Evolutionary conservation across 2,329 filamentous ascomycete genomes (phyloP), one percentile per base, ranked within the genome.

Genomic region (Pleoardoris graminearum): DNA sequence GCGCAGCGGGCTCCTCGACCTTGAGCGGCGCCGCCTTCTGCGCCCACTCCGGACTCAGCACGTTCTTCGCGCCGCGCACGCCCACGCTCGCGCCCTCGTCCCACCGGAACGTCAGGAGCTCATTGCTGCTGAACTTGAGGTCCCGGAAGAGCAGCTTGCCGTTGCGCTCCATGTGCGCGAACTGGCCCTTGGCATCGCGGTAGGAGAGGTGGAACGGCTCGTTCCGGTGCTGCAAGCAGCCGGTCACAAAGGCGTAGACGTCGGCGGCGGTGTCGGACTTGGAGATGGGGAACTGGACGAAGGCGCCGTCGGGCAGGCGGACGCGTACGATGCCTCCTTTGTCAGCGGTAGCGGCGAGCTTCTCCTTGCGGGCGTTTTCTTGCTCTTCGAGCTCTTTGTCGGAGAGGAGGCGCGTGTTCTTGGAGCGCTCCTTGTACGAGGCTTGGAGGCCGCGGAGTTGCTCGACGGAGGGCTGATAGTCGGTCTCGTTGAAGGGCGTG

Each of bases 261-360:
- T 83, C 82, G 3, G 81, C 79, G 1, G 87, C 88, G 0, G 89
- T 91, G 48, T 92, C 87, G 1, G 78, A 71, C 17, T 85, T 84
- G 1, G 80, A 81, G 60, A 95, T 85, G n/a, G 80, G 82, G 75
- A 87, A 87, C 46, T 91, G 84, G 27, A 91, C 84, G 48, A 87
- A 85, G 51, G 86, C 89, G 62, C 92, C 89, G 69, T 97, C 92
- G 0, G 93, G 93, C 62, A 97, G 92, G 22, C 92, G 88, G 43
- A 97, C 83, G 59, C 89, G 91, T 58, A 97, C 80, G 23, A 85
- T 81, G 27, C 96, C 83, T 27, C 84, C 83, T 36, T 66, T 70
- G 19, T 70, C 59, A 45, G 82, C 84, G 54, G 92, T 80, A 4
- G 82, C 80, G 4, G 86, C 82, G 1, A 91, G 77, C 57, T 80